Evolutionary conservation across 768 basidiomycete species (phyloP), one percentile per base, ranked within the genome.

Genomic region (Pisolithus orientalis): DNA sequence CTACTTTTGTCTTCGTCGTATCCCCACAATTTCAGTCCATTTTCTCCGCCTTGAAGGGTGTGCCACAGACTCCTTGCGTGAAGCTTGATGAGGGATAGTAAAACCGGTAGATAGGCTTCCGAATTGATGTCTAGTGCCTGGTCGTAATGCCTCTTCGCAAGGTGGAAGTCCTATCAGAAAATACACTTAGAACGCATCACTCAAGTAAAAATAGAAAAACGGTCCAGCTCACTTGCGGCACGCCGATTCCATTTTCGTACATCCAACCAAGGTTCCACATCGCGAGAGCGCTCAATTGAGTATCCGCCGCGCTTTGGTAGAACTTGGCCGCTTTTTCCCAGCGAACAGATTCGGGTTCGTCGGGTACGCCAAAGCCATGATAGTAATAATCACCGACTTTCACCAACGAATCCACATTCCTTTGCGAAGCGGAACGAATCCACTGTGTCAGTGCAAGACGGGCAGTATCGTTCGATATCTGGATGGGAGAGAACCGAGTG

Each of bases 241-340:
- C 90, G 2, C 96, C 96, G 21, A 90, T 67, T 0, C 96, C 96
- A 60, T 93, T 91, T 71, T 98, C 95, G 66, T 97, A 98, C 96
- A 98, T 98, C 90, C 91, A 97, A 1, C 95, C 96, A 10, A 98
- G 72, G 63, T 97, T 96, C 93, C 93, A 97, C 85, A 96, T 91
- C 1, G 96, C 94, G 57, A 98, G 75, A 1, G 96, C 93, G 59
- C 93, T 96, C 60, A 87, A 59, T 55, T 94, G 90, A 2, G 91
- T 94, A 57, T 94, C 92, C 2, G 90, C 92, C 4, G 96, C 96
- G 29, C 90, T 87, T 63, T 90, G 93, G 62, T 99, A 99, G 64
- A 90, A 97, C 27, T 85, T 82, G 1, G 90, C 94, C 0, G 96
- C 96, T 59, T 93, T 93, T 66, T 95, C 94, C 65, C 84, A 83